Base-by-base conservation (phyloP, 2,329 filamentous ascomycete genomes). In the Fusarium globosum region DNA sequence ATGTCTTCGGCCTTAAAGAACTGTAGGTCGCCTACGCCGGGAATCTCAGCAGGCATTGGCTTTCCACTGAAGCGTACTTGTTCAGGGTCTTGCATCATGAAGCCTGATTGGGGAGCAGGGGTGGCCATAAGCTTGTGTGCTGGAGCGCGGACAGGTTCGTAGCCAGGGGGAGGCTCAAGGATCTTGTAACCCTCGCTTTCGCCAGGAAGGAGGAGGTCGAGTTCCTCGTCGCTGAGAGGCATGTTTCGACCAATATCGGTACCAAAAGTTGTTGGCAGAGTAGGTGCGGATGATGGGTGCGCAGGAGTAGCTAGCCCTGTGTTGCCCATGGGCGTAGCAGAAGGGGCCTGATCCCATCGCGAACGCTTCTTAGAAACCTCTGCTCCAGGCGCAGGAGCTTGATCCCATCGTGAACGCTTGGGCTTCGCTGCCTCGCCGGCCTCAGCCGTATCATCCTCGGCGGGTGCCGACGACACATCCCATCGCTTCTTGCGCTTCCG, bases 1-100 rank as follows among this genome's bases (percentile, higher is more conserved):
- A 98, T 98, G 82, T 99, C 96, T 82, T 99, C 96, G 4, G 95
- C 91, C 85, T 99, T 99, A 88, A 99, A 97, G 82, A 98, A 99
- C 76, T 98, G 95, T 58, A 99, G 85, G 81, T 99, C 96, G 43
- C 95, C 95, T 56, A 99, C 95, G 43, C 96, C 96, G 7, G 96
- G 95, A 42, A 99, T 98, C 80, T 98, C 96, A 8, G 94, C 97
- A 14, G 96, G 94, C 78, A 98, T 90, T 76, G 97, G 94, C 84
- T 97, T 97, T 75, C 95, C 94, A 79, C 96, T 90, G 56, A 93
- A 86, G 73, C 94, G 90, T 68, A 91, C 91, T 80, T 93, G 95
- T 76, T 97, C 95, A 14, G 95, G 94, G 76, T 99, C 95, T 81
- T 98, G 96, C 91, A 98, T 97, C 92, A 97, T 96, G 85, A 98